Conservation (phyloP, 164 flowering plant genomes). For the Magnolia officinalis region DNA sequence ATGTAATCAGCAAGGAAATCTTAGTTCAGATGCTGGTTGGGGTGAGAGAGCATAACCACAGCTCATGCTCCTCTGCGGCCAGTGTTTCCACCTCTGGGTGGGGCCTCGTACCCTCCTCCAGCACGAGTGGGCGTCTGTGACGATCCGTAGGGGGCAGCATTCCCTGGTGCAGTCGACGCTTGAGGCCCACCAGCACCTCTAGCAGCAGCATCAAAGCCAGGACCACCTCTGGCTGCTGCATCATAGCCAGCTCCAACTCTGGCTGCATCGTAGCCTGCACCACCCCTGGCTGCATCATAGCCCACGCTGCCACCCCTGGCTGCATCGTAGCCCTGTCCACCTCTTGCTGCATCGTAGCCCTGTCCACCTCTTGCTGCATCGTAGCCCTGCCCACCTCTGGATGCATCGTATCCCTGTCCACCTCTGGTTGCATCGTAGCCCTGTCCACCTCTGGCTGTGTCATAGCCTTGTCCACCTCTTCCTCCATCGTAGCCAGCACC, state of each 20-base stretch:
- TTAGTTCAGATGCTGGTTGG: neutral
- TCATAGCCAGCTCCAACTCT: constrained; percentile 6
- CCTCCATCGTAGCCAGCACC: neutral
- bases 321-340: neutral
- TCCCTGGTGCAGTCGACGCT: neutral
- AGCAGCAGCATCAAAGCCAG: neutral
- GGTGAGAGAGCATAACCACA: too few relatives aligned
- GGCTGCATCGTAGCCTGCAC: constrained; percentile 2
- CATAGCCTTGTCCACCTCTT: constrained; percentile 10
- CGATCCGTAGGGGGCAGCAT: constrained; percentile 5
- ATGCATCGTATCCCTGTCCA: neutral
- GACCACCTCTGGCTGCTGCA: constrained; percentile 1
- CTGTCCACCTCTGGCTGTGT: neutral
- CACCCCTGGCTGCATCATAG: constrained; percentile 3
- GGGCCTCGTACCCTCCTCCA: neutral
- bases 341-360: constrained; percentile 1
- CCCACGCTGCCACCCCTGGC: constrained; percentile 2
- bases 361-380: neutral
- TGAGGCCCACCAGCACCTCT: constrained; percentile 9
- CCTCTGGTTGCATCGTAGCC: neutral
- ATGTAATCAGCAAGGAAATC: neutral
- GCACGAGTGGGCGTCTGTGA: constrained; percentile 9
- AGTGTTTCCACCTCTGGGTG: neutral
- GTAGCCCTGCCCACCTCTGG: constrained; percentile 1
- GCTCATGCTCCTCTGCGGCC: neutral